Conservation (phyloP, 1,284 basidiomycete species). For the Sutorius eximius region DNA sequence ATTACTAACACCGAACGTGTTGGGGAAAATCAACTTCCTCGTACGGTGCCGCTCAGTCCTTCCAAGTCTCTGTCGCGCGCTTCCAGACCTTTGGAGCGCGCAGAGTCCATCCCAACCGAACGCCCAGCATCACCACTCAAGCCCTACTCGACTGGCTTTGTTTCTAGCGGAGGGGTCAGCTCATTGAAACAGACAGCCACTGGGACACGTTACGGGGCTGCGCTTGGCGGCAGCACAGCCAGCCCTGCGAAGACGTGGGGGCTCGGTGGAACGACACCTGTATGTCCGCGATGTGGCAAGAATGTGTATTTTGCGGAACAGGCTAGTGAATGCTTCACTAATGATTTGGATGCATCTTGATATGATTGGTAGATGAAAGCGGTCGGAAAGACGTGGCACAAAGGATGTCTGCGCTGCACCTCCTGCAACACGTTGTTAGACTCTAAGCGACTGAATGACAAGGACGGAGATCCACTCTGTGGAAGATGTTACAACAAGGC, state of each 20-base stretch:
- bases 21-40: conserved; percentile 37
- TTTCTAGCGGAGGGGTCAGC: conserved; percentile 9
- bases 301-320: conserved; percentile 68
- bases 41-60: conserved; percentile 40
- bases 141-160: conserved; percentile 25
- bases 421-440: conserved; percentile 67
- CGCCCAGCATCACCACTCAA: conserved; percentile 29
- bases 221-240: conserved; percentile 36
- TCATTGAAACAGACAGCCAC: conserved; percentile 44
- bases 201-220: conserved; percentile 53
- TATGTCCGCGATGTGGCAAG: conserved; percentile 57
- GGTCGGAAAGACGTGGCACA: conserved; percentile 74
- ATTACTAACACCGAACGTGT: conserved; percentile 39
- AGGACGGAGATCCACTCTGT: conserved; percentile 69
- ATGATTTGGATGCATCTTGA: conserved; percentile 7
- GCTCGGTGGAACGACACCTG: conserved; percentile 44
- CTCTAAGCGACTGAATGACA: conserved; percentile 67
- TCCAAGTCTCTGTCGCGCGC: conserved; percentile 19
- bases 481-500: conserved; percentile 73
- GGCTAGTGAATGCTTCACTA: conserved; percentile 30
- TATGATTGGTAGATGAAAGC: conserved; percentile 57
- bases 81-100: conserved; percentile 11
- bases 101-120: conserved; percentile 3
- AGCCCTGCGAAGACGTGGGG: conserved; percentile 42
- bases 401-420: conserved; percentile 69